Evolutionary conservation across 1,284 basidiomycete species (phyloP).

Genomic region (Fomes fomentarius): DNA sequence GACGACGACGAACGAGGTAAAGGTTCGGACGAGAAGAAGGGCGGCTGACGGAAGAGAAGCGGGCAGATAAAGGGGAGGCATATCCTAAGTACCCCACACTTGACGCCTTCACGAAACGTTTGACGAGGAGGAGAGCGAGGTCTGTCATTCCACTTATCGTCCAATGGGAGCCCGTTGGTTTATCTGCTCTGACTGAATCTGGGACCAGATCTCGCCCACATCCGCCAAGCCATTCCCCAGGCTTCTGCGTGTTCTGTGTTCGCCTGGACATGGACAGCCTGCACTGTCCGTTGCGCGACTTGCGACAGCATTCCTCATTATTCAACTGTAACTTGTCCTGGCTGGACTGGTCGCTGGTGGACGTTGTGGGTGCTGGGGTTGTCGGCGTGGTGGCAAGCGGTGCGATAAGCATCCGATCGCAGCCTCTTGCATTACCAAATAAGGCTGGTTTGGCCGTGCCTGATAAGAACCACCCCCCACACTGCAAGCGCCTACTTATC

Average conservation of each 20-base stretch:
- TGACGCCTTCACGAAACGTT: background rate
- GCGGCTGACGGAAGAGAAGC: constrained; percentile 6
- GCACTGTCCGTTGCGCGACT: background rate
- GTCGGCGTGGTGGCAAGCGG: constrained; percentile 7
- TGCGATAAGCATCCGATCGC: constrained; percentile 21
- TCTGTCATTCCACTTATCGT: constrained; percentile 17
- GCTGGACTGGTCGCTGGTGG: background rate
- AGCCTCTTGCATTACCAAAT: constrained; percentile 11
- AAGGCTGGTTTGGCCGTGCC: constrained; percentile 12
- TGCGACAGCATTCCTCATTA: background rate
- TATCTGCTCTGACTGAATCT: constrained; percentile 13
- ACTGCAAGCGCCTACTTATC: no score
- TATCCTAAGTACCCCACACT: background rate
- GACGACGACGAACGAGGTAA: constrained; percentile 7
- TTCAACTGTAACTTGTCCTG: background rate
- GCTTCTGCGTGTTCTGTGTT: no score
- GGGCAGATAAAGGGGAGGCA: constrained; percentile 16
- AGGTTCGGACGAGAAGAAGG: constrained; percentile 16
- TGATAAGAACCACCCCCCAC: constrained; percentile 3
- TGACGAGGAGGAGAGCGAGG: background rate
- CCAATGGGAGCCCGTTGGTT: constrained; percentile 18
- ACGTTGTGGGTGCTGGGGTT: background rate
- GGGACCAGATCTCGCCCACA: constrained; percentile 6
- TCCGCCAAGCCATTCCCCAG: constrained; percentile 1
- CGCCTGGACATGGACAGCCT: no score